phyloP scores from a whole-genome alignment of 805 yeast genomes.

The Saturnispora galanensis region DNA sequence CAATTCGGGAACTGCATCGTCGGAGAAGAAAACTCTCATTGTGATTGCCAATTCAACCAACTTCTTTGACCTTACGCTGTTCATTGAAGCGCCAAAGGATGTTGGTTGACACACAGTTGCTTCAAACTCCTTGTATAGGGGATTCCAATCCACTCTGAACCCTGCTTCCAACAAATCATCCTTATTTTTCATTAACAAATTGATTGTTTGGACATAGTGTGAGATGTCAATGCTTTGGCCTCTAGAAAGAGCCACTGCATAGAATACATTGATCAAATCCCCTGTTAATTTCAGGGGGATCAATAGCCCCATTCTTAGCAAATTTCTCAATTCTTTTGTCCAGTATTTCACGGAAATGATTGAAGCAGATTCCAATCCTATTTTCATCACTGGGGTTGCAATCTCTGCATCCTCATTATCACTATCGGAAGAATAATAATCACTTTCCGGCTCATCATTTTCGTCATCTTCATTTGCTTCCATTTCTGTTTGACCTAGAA shows the following conservation, averaged over 20 bases:
- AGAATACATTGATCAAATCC: constrained; percentile 58
- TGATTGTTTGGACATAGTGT: constrained; percentile 54
- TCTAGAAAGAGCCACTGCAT: constrained; percentile 57
- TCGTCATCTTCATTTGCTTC: constrained; percentile 31
- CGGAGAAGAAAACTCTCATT: constrained; percentile 46
- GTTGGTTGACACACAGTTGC: constrained; percentile 37
- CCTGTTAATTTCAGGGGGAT: constrained; percentile 61
- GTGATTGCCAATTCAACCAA: constrained; percentile 43
- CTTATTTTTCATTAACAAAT: constrained; percentile 42
- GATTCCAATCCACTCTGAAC: constrained; percentile 42
- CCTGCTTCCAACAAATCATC: constrained; percentile 31
- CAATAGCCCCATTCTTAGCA: constrained; percentile 69
- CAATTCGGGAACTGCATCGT: constrained; percentile 37
- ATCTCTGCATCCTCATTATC: constrained; percentile 32
- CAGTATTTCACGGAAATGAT: constrained; percentile 70
- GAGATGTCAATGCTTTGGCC: constrained; percentile 58
- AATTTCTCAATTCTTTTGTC: constrained; percentile 75
- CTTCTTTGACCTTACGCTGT: constrained; percentile 38
- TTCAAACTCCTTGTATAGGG: constrained; percentile 30
- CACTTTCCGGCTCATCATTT: constrained; percentile 29
- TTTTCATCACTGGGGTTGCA: constrained; percentile 45
- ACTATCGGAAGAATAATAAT: constrained; percentile 26
- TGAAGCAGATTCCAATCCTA: constrained; percentile 58
- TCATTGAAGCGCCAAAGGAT: constrained; percentile 37
- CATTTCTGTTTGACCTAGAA: constrained; percentile 17